Evolutionary conservation across 2,329 filamentous ascomycete genomes (phyloP).

Genomic region (Scytalidium sp.): DNA sequence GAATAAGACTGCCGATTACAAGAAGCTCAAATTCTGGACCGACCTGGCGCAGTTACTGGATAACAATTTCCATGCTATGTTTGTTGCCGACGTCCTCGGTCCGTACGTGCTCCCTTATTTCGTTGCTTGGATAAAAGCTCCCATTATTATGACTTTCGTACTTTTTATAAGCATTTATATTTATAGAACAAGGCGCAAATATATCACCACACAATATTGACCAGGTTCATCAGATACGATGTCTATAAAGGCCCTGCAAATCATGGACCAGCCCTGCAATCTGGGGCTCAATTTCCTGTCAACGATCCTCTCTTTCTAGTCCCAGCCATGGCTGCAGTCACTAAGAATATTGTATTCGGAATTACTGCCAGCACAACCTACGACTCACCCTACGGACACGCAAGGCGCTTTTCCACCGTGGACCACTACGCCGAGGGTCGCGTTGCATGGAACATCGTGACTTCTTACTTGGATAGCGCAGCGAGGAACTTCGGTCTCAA

Average conservation of each 20-base stretch:
- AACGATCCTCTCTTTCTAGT: constrained; percentile 55
- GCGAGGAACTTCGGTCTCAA: constrained; percentile 57
- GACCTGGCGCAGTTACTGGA: constrained; percentile 34
- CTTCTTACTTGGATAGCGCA: constrained; percentile 63
- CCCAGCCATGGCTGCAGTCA: constrained; percentile 64
- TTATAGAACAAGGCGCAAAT: not conserved
- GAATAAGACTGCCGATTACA: constrained; percentile 12
- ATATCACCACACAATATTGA: too few relatives aligned
- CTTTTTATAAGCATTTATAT: too few relatives aligned
- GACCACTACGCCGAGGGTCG: constrained; percentile 61
- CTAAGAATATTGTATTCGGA: constrained; percentile 61
- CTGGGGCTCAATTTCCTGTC: not conserved
- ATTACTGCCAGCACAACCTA: constrained; percentile 65
- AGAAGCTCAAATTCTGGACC: constrained; percentile 28
- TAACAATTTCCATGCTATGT: constrained; percentile 35
- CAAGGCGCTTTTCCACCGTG: not conserved
- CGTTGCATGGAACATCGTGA: constrained; percentile 50
- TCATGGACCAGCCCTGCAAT: not conserved
- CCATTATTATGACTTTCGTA: too few relatives aligned
- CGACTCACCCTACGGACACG: constrained; percentile 54
- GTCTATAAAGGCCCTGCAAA: constrained; percentile 3
- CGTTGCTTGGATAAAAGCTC: too few relatives aligned
- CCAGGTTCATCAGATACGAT: too few relatives aligned
- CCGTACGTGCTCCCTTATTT: not conserved
- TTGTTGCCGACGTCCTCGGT: constrained; percentile 33